These are phyloP conservation scores for Fusarium nelsonii DNA, from an alignment of 2,329 filamentous ascomycete genomes.

Conservation along the genomic window DNA sequence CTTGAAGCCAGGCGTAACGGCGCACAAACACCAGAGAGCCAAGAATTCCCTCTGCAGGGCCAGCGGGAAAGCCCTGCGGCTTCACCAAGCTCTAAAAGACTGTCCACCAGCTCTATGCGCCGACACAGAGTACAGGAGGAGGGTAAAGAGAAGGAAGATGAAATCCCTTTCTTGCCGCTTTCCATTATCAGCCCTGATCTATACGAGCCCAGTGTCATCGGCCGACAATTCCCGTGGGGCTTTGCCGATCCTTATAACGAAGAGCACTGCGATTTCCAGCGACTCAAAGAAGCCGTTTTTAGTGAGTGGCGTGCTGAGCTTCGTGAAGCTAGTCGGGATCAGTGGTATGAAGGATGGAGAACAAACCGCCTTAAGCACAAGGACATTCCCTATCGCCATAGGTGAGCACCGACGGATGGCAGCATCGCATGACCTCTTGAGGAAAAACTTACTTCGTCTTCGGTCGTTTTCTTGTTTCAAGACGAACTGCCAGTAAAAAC, in stretches of 20 bases:
- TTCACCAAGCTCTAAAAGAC: slow-evolving; percentile 59
- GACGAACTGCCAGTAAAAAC: slow-evolving; percentile 10
- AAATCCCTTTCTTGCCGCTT: slow-evolving; percentile 81
- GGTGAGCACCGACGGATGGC: slow-evolving; percentile 45
- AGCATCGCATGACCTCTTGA: slow-evolving; percentile 9
- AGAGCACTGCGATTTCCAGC: slow-evolving; percentile 92
- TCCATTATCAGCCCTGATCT: slow-evolving; percentile 95
- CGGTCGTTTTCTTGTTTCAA: neutral
- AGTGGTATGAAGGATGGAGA: slow-evolving; percentile 97
- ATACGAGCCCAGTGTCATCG: slow-evolving; percentile 83
- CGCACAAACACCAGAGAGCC: slow-evolving; percentile 46
- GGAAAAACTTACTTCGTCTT: slow-evolving; percentile 14
- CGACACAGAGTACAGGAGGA: slow-evolving; percentile 62
- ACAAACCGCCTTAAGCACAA: slow-evolving; percentile 74
- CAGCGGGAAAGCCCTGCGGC: slow-evolving; percentile 49
- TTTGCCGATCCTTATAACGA: slow-evolving; percentile 94
- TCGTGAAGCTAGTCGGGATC: slow-evolving; percentile 87
- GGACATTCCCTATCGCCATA: slow-evolving; percentile 55
- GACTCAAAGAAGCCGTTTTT: slow-evolving; percentile 92
- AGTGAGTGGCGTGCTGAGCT: slow-evolving; percentile 92
- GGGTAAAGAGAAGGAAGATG: slow-evolving; percentile 64
- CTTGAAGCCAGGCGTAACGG: slow-evolving; percentile 25
- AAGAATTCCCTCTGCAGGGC: slow-evolving; percentile 58
- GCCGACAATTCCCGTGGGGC: slow-evolving; percentile 94
- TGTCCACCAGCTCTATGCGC: slow-evolving; percentile 61